Evolutionary conservation across 2,329 filamentous ascomycete species (phyloP).

Genomic region (Penicillium crustosum): DNA sequence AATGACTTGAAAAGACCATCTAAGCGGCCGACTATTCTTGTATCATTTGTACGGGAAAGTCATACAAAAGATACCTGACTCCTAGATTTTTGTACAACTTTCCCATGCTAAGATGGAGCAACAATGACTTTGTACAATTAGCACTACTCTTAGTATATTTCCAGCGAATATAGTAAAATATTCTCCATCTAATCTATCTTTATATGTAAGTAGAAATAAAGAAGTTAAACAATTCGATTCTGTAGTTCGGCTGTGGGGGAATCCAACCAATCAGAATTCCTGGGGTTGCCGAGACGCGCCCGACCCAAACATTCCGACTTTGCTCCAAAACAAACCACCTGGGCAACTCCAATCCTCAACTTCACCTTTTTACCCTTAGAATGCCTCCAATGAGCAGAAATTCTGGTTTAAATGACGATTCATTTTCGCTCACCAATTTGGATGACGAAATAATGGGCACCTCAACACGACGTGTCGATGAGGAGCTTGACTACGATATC

Average conservation of each 20-base stretch:
- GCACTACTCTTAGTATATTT: neutral
- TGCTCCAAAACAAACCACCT: constrained; percentile 15
- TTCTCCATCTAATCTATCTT: neutral
- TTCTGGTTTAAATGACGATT: constrained; percentile 3
- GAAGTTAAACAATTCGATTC: neutral
- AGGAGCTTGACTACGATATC: constrained; percentile 46
- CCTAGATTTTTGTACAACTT: neutral
- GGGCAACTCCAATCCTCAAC: neutral
- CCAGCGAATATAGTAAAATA: neutral
- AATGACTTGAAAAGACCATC: too few relatives aligned
- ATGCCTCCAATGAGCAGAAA: constrained; percentile 8
- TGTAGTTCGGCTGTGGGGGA: neutral
- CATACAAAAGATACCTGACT: neutral
- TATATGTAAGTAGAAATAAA: neutral
- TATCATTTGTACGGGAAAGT: neutral
- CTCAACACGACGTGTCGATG: constrained; percentile 25
- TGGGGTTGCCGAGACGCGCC: constrained; percentile 17
- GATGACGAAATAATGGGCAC: constrained; percentile 35
- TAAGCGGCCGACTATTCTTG: too few relatives aligned
- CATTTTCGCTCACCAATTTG: constrained; percentile 30
- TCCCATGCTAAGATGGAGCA: neutral
- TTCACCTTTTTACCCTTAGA: neutral
- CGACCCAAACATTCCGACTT: constrained; percentile 16
- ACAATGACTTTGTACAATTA: neutral
- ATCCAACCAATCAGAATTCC: constrained; percentile 4